A percentile compares a stretch with the other conserved stretches of the same genome.
Evolutionary conservation across 179 eudicot species (phyloP).

Genomic region (Beta lomatogona): DNA sequence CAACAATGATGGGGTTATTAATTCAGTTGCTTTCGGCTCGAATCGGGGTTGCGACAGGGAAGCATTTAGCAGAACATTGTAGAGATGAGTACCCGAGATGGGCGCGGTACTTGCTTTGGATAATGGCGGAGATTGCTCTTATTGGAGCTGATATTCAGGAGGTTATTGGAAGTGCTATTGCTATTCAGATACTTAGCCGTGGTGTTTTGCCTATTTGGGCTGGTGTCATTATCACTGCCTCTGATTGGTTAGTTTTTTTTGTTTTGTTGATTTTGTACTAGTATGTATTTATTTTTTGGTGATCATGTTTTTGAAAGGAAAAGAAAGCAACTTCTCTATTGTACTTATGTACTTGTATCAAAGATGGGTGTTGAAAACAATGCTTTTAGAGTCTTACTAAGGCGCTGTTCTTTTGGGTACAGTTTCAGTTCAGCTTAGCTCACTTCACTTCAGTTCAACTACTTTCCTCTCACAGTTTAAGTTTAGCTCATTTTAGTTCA

Average conservation of each 20-base stretch:
- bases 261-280: neutral
- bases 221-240: slow-evolving; percentile 86
- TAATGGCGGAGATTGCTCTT: slow-evolving; percentile 91
- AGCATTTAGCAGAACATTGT: slow-evolving; percentile 83
- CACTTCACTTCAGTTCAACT: too few species aligned
- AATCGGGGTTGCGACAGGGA: slow-evolving; percentile 82
- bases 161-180: slow-evolving; percentile 96
- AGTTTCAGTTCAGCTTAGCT: too few species aligned
- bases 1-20: slow-evolving; percentile 74
- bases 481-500: too few species aligned
- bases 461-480: too few species aligned
- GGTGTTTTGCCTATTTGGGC: slow-evolving; percentile 87
- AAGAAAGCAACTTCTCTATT: too few species aligned
- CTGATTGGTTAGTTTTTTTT: slow-evolving; percentile 60
- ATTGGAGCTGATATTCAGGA: slow-evolving; percentile 95
- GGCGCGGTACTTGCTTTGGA: slow-evolving; percentile 72
- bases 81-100: slow-evolving; percentile 80
- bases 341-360: too few species aligned
- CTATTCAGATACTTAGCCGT: slow-evolving; percentile 73
- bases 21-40: slow-evolving; percentile 74
- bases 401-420: too few species aligned
- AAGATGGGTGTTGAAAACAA: too few species aligned
- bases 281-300: too few species aligned
- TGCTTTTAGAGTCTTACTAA: too few species aligned
- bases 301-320: too few species aligned